These are phyloP conservation scores for Dissophora globulifera DNA, from an alignment of 192 early-diverging fungal genomes.

Conservation along the genomic window DNA sequence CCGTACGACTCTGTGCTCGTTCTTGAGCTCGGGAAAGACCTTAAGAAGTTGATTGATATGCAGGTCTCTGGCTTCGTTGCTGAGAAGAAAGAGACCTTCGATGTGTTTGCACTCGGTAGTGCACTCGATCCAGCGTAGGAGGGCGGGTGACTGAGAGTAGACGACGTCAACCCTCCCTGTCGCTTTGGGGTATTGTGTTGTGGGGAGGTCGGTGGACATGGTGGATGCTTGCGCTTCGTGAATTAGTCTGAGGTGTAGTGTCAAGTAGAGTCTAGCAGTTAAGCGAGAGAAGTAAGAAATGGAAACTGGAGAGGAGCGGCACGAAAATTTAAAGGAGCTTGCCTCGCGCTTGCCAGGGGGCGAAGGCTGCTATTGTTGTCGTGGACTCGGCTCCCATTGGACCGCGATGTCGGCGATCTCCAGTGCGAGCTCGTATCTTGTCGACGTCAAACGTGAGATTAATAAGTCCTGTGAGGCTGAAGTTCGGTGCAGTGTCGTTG, in stretches of 20 bases:
- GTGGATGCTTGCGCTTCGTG: no score
- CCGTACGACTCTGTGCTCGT: slow-evolving; percentile 40
- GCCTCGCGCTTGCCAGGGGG: no score
- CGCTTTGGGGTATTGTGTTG: slow-evolving; percentile 10
- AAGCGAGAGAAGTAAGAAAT: background rate
- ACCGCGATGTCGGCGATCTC: no score
- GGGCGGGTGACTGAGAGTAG: slow-evolving; percentile 17
- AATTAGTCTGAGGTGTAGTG: no score
- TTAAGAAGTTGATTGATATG: slow-evolving; percentile 28
- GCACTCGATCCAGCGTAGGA: slow-evolving; percentile 30
- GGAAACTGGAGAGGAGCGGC: background rate
- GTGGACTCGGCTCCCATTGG: no score
- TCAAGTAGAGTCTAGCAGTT: background rate
- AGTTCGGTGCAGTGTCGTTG: no score
- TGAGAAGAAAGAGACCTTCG: slow-evolving; percentile 38
- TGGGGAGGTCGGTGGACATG: slow-evolving; percentile 24
- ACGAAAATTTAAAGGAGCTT: no score
- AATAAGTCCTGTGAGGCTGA: no score
- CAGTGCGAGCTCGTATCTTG: no score
- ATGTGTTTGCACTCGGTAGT: slow-evolving; percentile 43
- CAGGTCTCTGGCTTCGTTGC: slow-evolving; percentile 39
- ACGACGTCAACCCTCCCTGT: slow-evolving; percentile 22
- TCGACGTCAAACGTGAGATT: no score
- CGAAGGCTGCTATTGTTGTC: no score
- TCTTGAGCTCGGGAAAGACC: slow-evolving; percentile 12